These are phyloP conservation scores for Evernia prunastri DNA, from an alignment of 495 filamentous ascomycete genomes.

Conservation along the genomic window DNA sequence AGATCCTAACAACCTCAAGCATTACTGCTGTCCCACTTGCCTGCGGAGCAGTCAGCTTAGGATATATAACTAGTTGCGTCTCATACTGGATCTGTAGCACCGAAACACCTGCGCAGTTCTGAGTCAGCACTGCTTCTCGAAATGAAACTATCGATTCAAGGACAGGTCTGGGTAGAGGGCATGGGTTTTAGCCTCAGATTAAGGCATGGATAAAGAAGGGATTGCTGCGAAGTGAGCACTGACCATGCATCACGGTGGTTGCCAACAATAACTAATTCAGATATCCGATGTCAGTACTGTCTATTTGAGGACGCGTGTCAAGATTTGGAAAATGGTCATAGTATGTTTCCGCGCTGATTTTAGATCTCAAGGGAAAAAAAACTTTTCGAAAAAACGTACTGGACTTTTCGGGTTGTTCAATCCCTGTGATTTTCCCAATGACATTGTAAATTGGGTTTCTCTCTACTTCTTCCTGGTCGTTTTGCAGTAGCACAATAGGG, in stretches of 20 bases:
- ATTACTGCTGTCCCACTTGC: constrained; percentile 87
- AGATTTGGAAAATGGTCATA: not conserved
- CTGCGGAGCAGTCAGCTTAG: constrained; percentile 1
- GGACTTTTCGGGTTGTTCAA: constrained; percentile 75
- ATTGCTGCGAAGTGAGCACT: not conserved
- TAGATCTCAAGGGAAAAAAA: not conserved
- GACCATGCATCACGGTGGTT: constrained; percentile 88
- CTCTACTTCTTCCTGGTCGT: constrained; percentile 77
- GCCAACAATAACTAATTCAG: constrained; percentile 60
- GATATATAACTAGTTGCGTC: not conserved
- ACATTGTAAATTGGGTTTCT: constrained; percentile 87
- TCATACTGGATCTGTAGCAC: constrained; percentile 61
- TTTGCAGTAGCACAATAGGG: constrained; percentile 75
- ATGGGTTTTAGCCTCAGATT: not conserved
- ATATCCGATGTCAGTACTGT: not conserved
- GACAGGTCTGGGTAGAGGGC: not conserved
- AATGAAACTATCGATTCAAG: not conserved
- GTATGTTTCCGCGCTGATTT: not conserved
- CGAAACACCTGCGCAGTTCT: constrained; percentile 49
- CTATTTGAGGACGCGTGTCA: not conserved
- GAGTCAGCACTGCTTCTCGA: not conserved
- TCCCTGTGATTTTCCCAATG: constrained; percentile 70
- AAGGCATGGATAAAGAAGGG: not conserved
- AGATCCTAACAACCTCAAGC: constrained; percentile 76
- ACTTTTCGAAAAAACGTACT: constrained; percentile 21